Base-by-base conservation (phyloP, 2,329 filamentous ascomycete species). In the Cercospora beticola region DNA sequence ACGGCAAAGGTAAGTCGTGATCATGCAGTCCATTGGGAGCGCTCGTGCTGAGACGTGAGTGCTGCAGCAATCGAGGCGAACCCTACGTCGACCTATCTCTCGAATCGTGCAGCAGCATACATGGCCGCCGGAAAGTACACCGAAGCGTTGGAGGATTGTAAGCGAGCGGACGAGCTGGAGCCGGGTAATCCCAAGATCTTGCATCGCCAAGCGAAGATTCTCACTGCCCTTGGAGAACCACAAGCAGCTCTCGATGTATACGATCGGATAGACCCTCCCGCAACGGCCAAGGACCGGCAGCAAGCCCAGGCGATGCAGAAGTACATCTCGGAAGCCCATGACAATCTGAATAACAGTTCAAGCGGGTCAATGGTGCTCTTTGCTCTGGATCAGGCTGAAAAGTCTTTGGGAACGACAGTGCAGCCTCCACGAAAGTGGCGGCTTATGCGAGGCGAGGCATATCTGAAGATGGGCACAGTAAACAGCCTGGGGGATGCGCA, bases 31-130 rank as follows among this genome's bases (percentile, higher is more conserved):
- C 18, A 57, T 56, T 4, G 12, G 49, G 8, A 43, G 21, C 16
- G 31, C 26, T 67, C 74, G 74, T 78, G 75, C 78, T 64, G 36
- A 64, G 31, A 52, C 16, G 40, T 66, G 28, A n/a, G 12, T 59
- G 16, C 52, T 67, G 57, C 78, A 97, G 95, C 95, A 70, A 91
- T 99, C 76, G 91, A 95, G 75, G 87, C 94, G 71, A 90, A 94
- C 76, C 94, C 94, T 64, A 86, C 89, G 75, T 96, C 94, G 62
- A 97, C 93, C 57, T 98, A 97, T 81, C 87, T 97, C 73, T 94
- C 92, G 79, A 99, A 99, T 85, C 91, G 95, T 76, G 94, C 95
- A 46, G 95, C 95, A 31, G 95, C 95, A 40, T 93, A 92, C 83
- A 97, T 99, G 86, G 92, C 92, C 64, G 92, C 92, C 68, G 90